Percentiles rank a stretch among this genome's conserved stretches.
Conservation (phyloP, 2,329 filamentous ascomycete species). For the Claviceps citrina region DNA sequence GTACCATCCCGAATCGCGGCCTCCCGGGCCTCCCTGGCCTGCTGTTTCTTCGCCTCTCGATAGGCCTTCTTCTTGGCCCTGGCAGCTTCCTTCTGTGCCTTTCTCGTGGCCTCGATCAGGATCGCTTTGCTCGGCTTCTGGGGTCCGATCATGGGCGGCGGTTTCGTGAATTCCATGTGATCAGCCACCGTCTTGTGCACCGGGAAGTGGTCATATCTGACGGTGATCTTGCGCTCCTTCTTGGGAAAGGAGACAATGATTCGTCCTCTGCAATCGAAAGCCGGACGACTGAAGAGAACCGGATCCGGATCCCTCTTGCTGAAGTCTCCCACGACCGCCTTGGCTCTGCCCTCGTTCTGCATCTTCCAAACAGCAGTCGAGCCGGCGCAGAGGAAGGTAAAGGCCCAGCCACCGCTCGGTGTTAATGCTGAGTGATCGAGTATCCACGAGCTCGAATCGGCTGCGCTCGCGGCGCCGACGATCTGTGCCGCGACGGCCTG, state of each 20-base stretch:
- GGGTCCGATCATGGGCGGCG: slow-evolving; percentile 21
- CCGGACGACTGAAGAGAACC: slow-evolving; percentile 32
- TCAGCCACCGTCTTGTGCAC: slow-evolving; percentile 41
- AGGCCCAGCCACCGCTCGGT: slow-evolving; percentile 36
- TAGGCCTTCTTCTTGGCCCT: slow-evolving; percentile 13
- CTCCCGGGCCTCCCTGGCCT: slow-evolving; percentile 14
- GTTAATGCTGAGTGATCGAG: slow-evolving; percentile 28
- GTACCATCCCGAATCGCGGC: neutral
- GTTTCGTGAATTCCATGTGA: slow-evolving; percentile 31
- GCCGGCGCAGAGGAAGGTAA: slow-evolving; percentile 38
- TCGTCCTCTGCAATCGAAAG: slow-evolving; percentile 42
- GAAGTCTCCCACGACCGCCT: slow-evolving; percentile 31
- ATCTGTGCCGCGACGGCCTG: slow-evolving; percentile 34
- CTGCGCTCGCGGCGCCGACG: slow-evolving; percentile 24
- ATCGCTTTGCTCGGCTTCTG: slow-evolving; percentile 10
- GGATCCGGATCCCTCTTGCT: slow-evolving; percentile 32
- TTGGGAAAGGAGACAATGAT: slow-evolving; percentile 35
- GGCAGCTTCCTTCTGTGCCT: slow-evolving; percentile 14
- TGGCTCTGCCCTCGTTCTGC: slow-evolving; percentile 27
- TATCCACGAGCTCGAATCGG: slow-evolving; percentile 35
- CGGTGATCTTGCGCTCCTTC: slow-evolving; percentile 28
- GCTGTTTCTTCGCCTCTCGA: slow-evolving; percentile 14
- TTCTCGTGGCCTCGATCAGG: slow-evolving; percentile 5
- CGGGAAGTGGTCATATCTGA: slow-evolving; percentile 41
- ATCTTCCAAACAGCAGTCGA: slow-evolving; percentile 36